These are phyloP conservation scores for Mortierella hygrophila DNA, from an alignment of 192 early-diverging fungal species.

Conservation along the genomic window DNA sequence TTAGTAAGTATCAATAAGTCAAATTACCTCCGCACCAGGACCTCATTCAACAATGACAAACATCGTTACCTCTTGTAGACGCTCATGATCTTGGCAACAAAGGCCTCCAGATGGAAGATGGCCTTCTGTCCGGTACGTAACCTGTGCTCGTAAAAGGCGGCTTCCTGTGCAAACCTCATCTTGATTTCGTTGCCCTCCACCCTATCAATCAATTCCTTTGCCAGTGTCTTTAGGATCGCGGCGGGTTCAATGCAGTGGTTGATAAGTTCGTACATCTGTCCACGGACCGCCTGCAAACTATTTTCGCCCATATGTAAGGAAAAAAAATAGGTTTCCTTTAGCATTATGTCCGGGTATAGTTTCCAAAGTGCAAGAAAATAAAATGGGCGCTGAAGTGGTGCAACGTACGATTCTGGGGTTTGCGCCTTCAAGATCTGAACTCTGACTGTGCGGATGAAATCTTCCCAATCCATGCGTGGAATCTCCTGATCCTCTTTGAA, in stretches of 20 bases:
- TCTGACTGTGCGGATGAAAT: slow-evolving; percentile 78
- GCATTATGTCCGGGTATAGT: too few species aligned
- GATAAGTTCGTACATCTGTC: slow-evolving; percentile 87
- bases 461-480: slow-evolving; percentile 90
- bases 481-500: slow-evolving; percentile 67
- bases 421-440: slow-evolving; percentile 80
- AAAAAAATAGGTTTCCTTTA: neutral
- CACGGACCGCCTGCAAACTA: slow-evolving; percentile 78
- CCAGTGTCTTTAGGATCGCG: slow-evolving; percentile 84
- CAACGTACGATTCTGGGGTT: slow-evolving; percentile 72
- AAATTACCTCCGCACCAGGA: too few species aligned
- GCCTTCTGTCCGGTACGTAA: slow-evolving; percentile 88
- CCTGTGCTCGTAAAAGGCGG: slow-evolving; percentile 93
- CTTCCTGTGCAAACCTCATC: slow-evolving; percentile 74
- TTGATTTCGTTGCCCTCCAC: slow-evolving; percentile 77
- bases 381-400: neutral
- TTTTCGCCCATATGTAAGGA: neutral
- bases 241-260: slow-evolving; percentile 91
- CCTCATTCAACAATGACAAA: neutral
- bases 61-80: slow-evolving; percentile 81
- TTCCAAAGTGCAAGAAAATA: too few species aligned
- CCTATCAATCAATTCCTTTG: slow-evolving; percentile 76
- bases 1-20: neutral
- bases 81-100: slow-evolving; percentile 92
- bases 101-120: slow-evolving; percentile 96